Evolutionary conservation across 371 early-diverging fungal genomes (phyloP).

Genomic region (Syncephalastrum monosporum): DNA sequence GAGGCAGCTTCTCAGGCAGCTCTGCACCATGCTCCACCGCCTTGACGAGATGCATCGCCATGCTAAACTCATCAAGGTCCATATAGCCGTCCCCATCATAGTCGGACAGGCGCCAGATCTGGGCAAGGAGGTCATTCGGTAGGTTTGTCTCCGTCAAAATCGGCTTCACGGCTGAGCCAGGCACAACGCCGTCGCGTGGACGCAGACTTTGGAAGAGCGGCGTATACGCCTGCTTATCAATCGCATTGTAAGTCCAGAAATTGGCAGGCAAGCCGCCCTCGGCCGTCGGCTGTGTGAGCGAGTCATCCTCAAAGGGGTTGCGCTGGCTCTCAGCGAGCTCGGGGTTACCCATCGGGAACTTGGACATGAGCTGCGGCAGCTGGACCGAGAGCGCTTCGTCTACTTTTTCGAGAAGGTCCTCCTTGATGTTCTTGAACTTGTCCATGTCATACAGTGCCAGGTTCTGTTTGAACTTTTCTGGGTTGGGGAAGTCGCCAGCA

Average conservation of each 20-base stretch:
- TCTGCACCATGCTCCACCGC: conserved; percentile 48
- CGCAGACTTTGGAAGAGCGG: conserved; percentile 23
- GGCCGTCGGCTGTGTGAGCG: conserved; percentile 9
- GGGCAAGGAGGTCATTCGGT: conserved; percentile 51
- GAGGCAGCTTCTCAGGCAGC: conserved; percentile 49
- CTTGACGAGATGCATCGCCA: conserved; percentile 62
- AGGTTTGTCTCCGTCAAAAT: conserved; percentile 57
- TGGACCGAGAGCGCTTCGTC: conserved; percentile 50
- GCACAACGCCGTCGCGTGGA: conserved; percentile 59
- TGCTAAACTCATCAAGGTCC: conserved; percentile 65
- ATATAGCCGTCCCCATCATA: conserved; percentile 70
- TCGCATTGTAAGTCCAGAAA: conserved; percentile 49
- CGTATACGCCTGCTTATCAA: conserved; percentile 40
- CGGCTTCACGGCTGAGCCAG: conserved; percentile 58
- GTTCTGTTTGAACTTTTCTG: conserved; percentile 59
- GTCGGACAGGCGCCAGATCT: conserved; percentile 70
- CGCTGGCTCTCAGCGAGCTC: conserved; percentile 27
- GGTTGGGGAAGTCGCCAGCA: conserved; percentile 74
- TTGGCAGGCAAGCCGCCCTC: conserved; percentile 29
- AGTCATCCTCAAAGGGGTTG: conserved; percentile 33
- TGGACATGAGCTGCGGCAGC: conserved; percentile 36
- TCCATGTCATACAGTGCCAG: conserved; percentile 73
- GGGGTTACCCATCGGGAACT: conserved; percentile 36
- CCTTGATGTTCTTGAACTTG: conserved; percentile 72
- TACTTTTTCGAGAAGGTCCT: conserved; percentile 54